A percentile compares a stretch with the other conserved stretches of the same genome.
Evolutionary conservation across 225 moss, liverwort and hornwort species (phyloP).

Genomic region (Marchantia paleacea): DNA sequence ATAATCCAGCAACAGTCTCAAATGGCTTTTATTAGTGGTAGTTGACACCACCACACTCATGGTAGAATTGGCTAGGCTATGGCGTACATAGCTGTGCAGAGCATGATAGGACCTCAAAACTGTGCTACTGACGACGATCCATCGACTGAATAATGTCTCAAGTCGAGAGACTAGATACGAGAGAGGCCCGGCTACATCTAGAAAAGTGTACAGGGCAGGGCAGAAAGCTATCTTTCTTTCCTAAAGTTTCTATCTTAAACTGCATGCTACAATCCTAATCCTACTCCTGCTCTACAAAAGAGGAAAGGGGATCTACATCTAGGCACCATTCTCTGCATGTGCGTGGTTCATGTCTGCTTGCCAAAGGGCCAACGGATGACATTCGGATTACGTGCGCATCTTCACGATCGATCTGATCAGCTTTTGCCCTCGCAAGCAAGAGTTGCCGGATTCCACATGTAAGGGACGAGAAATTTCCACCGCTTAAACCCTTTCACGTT

Average conservation of each 20-base stretch:
- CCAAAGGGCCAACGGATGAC: background rate
- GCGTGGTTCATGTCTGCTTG: background rate
- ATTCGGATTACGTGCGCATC: background rate
- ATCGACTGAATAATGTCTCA: background rate
- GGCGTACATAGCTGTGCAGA: background rate
- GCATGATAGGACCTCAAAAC: background rate
- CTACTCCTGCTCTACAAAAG: background rate
- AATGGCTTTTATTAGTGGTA: background rate
- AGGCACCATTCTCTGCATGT: background rate
- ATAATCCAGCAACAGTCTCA: background rate
- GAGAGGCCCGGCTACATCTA: background rate
- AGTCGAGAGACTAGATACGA: background rate
- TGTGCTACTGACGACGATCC: background rate
- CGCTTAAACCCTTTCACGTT: conserved; percentile 54
- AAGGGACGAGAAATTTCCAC: conserved; percentile 65
- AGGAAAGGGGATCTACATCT: background rate
- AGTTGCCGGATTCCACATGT: conserved; percentile 63
- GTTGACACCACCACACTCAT: background rate
- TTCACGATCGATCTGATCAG: background rate
- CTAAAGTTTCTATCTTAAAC: too few relatives aligned
- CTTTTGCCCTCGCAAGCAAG: conserved; percentile 28
- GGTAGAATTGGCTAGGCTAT: background rate
- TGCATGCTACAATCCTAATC: too few relatives aligned
- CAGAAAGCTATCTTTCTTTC: background rate
- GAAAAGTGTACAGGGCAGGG: background rate